These are phyloP conservation scores for Lunasporangiospora selenospora DNA, from an alignment of 192 early-diverging fungal genomes.

Conservation along the genomic window DNA sequence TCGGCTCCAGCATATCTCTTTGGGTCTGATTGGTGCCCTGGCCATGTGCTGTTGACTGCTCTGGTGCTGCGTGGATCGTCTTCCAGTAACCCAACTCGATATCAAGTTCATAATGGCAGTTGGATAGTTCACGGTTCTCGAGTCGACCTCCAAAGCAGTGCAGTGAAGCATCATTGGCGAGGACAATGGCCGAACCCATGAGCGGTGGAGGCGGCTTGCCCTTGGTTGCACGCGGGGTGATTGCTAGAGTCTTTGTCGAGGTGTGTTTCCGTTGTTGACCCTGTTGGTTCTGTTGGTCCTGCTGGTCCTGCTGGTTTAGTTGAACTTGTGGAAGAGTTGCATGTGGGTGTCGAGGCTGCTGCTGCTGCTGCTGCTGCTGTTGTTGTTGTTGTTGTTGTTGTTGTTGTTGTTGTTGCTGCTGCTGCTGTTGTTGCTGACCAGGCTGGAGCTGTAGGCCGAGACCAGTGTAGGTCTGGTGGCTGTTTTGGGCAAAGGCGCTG, in stretches of 20 bases:
- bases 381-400: neutral
- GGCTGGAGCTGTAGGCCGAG: neutral
- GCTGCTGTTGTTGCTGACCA: neutral
- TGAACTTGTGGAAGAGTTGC: neutral
- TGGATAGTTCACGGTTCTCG: conserved; percentile 31
- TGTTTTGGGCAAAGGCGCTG: too few relatives aligned
- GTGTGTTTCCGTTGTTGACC: conserved; percentile 23
- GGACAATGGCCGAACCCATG: conserved; percentile 35
- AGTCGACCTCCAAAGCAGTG: conserved; percentile 41
- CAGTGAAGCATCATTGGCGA: conserved; percentile 31
- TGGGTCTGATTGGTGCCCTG: neutral
- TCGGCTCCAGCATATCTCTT: conserved; percentile 7
- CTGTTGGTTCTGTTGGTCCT: neutral
- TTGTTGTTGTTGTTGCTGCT: neutral
- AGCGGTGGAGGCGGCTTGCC: conserved; percentile 31
- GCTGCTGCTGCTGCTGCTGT: too few relatives aligned
- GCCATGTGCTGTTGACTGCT: neutral
- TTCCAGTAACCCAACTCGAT: conserved; percentile 35
- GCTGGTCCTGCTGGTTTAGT: neutral
- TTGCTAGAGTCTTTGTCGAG: conserved; percentile 30
- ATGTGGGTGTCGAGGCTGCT: conserved; percentile 1
- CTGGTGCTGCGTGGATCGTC: conserved; percentile 10
- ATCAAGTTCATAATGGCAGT: conserved; percentile 38
- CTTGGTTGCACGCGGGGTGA: conserved; percentile 21
- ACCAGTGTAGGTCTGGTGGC: conserved; percentile 6